Evolutionary conservation across 208 protist species (phyloP).

Genomic region (Acanthamoeba triangularis): DNA sequence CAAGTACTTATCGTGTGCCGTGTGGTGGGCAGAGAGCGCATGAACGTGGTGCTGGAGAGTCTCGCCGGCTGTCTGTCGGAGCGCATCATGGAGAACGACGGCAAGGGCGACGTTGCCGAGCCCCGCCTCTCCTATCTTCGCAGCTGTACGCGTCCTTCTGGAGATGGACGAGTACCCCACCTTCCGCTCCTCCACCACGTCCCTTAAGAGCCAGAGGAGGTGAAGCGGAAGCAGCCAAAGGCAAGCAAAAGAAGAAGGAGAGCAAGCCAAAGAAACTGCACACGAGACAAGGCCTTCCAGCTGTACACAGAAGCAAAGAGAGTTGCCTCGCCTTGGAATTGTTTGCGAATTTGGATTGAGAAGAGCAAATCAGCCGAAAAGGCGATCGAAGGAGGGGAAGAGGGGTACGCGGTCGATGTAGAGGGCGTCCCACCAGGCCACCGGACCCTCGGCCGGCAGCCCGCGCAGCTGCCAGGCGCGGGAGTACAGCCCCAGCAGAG

Average conservation of each 20-base stretch:
- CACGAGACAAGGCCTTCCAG: no score
- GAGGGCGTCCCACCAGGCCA: conserved; percentile 52
- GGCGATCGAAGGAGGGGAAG: conserved; percentile 19
- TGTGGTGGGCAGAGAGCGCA: background rate
- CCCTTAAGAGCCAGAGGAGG: no score
- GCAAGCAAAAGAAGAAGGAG: background rate
- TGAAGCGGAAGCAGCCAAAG: no score
- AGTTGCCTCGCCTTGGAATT: no score
- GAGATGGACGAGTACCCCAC: conserved; percentile 43
- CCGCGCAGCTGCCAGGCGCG: conserved; percentile 59
- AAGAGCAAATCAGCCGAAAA: background rate
- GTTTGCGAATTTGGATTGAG: no score
- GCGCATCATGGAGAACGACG: conserved; percentile 38
- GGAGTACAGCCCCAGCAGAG: conserved; percentile 16
- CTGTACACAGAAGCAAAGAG: no score
- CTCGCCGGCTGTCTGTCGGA: conserved; percentile 32
- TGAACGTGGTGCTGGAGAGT: conserved; percentile 44
- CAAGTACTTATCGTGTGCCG: no score
- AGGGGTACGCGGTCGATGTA: conserved; percentile 40
- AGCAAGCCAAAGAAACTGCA: no score
- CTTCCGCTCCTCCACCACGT: conserved; percentile 4
- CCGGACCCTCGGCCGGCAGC: background rate
- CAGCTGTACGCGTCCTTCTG: no score
- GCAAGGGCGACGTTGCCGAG: background rate
- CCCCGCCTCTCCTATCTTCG: conserved; percentile 20